Conservation (phyloP, 495 filamentous ascomycete species). For the Pseudomonodictys pantanalensis region DNA sequence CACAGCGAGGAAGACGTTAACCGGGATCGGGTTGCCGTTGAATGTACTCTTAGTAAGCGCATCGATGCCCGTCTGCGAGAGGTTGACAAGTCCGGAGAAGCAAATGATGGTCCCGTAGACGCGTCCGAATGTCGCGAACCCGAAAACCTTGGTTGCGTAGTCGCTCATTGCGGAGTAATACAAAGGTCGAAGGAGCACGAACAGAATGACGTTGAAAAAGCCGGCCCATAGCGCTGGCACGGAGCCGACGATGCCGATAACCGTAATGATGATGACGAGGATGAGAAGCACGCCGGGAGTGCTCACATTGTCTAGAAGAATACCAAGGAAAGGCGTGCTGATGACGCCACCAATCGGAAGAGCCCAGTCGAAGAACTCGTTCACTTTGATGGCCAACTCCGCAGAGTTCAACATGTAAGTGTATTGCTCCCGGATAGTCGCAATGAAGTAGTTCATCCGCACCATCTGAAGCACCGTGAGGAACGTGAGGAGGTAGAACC, state of each 20-base stretch:
- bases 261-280: slow-evolving; percentile 67
- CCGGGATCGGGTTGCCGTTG: slow-evolving; percentile 67
- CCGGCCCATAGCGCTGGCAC: slow-evolving; percentile 66
- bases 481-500: slow-evolving; percentile 80
- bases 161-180: slow-evolving; percentile 77
- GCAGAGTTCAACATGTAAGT: slow-evolving; percentile 63
- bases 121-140: slow-evolving; percentile 87
- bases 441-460: slow-evolving; percentile 95
- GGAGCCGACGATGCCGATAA: slow-evolving; percentile 74
- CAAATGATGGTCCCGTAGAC: slow-evolving; percentile 92
- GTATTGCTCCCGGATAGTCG: slow-evolving; percentile 85
- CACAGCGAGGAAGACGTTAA: slow-evolving; percentile 65
- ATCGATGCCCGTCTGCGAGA: slow-evolving; percentile 78
- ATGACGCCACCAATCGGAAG: slow-evolving; percentile 80
- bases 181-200: slow-evolving; percentile 71
- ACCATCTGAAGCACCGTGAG: slow-evolving; percentile 94
- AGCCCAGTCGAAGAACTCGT: slow-evolving; percentile 80
- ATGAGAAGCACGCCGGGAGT: slow-evolving; percentile 68
- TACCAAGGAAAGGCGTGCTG: slow-evolving; percentile 81
- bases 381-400: slow-evolving; percentile 60
- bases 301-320: slow-evolving; percentile 70
- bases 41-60: slow-evolving; percentile 71
- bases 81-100: slow-evolving; percentile 78
- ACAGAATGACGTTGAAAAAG: slow-evolving; percentile 74
- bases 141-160: slow-evolving; percentile 90